Evolutionary conservation across 805 yeast genomes (phyloP).

Genomic region (Candida germanica): DNA sequence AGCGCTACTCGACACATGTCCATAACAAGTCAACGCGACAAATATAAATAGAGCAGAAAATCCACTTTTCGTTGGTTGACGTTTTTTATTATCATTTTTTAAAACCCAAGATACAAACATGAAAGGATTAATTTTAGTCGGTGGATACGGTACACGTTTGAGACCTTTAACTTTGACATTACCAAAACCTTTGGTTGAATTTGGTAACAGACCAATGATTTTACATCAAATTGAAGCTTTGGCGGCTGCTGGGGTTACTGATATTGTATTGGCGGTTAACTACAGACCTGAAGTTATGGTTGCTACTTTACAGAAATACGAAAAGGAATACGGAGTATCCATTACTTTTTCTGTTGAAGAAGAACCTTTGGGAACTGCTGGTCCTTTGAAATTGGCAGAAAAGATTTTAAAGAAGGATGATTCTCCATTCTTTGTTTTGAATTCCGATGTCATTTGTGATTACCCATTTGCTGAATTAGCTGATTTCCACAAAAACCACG

Average conservation of each 20-base stretch:
- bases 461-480: conserved; percentile 94
- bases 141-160: conserved; percentile 99
- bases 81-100: conserved; percentile 1
- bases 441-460: conserved; percentile 98
- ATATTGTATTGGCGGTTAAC: conserved; percentile 96
- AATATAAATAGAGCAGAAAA: conserved; percentile 8
- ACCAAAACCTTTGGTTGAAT: conserved; percentile 97
- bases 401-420: conserved; percentile 89
- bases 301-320: conserved; percentile 88
- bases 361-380: conserved; percentile 99
- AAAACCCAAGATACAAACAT: no score
- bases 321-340: conserved; percentile 87
- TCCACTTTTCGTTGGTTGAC: conserved; percentile 7
- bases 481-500: conserved; percentile 90
- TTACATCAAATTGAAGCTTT: conserved; percentile 97
- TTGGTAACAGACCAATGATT: conserved; percentile 99
- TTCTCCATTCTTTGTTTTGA: conserved; percentile 94
- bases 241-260: conserved; percentile 98
- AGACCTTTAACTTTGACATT: conserved; percentile 95
- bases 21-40: no score
- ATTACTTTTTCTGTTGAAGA: conserved; percentile 98
- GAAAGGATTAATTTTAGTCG: conserved; percentile 98
- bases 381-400: conserved; percentile 97
- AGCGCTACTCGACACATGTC: no score
- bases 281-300: conserved; percentile 99